These are phyloP conservation scores for Phlyctochytrium bullatum DNA, from an alignment of 192 early-diverging fungal species.

Conservation along the genomic window DNA sequence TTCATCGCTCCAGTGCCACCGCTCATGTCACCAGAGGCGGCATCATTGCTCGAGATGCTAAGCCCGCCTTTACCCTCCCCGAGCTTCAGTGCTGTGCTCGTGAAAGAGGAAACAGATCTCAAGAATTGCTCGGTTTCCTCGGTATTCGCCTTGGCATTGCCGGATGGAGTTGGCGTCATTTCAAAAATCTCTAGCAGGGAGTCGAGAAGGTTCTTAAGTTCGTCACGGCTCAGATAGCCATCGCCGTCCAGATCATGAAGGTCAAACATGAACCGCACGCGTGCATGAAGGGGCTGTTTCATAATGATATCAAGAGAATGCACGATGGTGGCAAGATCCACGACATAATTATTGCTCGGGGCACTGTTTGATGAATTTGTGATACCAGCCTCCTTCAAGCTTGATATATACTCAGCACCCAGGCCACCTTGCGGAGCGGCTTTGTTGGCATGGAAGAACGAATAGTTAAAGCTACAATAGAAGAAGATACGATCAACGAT, in stretches of 20 bases:
- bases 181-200: slow-evolving; percentile 59
- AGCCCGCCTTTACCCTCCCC: slow-evolving; percentile 42
- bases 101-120: slow-evolving; percentile 53
- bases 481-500: slow-evolving; percentile 55
- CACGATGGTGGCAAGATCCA: slow-evolving; percentile 58
- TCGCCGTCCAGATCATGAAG: slow-evolving; percentile 59
- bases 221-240: slow-evolving; percentile 47
- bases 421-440: slow-evolving; percentile 29
- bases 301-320: slow-evolving; percentile 56
- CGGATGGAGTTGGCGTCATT: slow-evolving; percentile 5
- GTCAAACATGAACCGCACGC: slow-evolving; percentile 57
- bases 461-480: slow-evolving; percentile 54
- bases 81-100: slow-evolving; percentile 54
- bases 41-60: neutral
- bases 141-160: slow-evolving; percentile 8
- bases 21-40: neutral
- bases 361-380: neutral
- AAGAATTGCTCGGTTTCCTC: slow-evolving; percentile 51
- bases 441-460: slow-evolving; percentile 37
- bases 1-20: neutral
- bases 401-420: slow-evolving; percentile 22
- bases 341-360: slow-evolving; percentile 28
- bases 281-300: slow-evolving; percentile 52
- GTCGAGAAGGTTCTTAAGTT: slow-evolving; percentile 59
- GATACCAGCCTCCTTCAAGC: slow-evolving; percentile 3